Percentiles rank a stretch among this genome's conserved stretches.
Conservation (phyloP, 2,329 filamentous ascomycete species). For the Colletotrichum tabaci region DNA sequence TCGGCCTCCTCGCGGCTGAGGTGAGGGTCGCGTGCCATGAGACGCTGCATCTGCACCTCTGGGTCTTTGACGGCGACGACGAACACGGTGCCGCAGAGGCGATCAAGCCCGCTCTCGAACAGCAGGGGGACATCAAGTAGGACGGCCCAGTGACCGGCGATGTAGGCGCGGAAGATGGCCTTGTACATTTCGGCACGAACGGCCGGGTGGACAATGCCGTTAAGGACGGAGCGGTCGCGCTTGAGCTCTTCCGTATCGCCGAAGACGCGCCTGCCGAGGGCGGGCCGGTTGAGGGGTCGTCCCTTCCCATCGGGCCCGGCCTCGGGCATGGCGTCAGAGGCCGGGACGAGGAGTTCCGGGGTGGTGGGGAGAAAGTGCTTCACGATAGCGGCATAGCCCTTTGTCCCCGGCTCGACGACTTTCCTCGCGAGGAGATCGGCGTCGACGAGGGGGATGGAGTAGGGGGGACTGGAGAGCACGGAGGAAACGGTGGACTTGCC, state of each 20-base stretch:
- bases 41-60: conserved; percentile 83
- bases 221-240: conserved; percentile 82
- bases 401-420: conserved; percentile 93
- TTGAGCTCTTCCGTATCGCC: conserved; percentile 80
- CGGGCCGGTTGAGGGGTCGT: conserved; percentile 86
- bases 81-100: conserved; percentile 86
- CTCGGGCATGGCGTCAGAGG: conserved; percentile 65
- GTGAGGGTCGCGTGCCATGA: conserved; percentile 83
- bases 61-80: conserved; percentile 90
- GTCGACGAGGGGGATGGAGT: conserved; percentile 92
- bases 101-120: conserved; percentile 90
- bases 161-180: conserved; percentile 79
- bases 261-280: conserved; percentile 88
- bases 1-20: conserved; percentile 87
- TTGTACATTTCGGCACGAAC: conserved; percentile 88
- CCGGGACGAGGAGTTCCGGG: conserved; percentile 84
- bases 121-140: conserved; percentile 93
- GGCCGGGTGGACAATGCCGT: conserved; percentile 92
- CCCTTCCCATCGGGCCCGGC: conserved; percentile 73
- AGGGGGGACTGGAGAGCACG: conserved; percentile 83
- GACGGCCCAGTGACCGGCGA: conserved; percentile 87
- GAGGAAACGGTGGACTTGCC: conserved; percentile 96
- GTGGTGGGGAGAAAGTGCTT: conserved; percentile 85
- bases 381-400: conserved; percentile 87
- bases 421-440: conserved; percentile 93